phyloP scores from a whole-genome alignment of 2,329 filamentous ascomycete genomes.

The Hypomyces rosellus region DNA sequence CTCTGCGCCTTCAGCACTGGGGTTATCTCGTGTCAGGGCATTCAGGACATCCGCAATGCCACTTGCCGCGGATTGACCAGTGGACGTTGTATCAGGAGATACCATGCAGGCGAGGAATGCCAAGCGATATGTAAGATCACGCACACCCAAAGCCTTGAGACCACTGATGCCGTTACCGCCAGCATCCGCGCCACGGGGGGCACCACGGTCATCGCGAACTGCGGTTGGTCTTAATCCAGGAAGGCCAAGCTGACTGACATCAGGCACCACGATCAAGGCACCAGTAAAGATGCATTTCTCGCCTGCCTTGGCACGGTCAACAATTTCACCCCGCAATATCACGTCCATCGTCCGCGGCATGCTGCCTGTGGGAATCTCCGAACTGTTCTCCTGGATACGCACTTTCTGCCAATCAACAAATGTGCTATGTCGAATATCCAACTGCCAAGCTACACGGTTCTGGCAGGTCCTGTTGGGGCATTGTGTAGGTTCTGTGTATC shows the following conservation, averaged over 20 bases:
- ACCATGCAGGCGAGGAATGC: conserved; percentile 98
- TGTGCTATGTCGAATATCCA: conserved; percentile 95
- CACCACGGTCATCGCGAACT: conserved; percentile 72
- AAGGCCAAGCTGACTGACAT: conserved; percentile 89
- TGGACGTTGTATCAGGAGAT: conserved; percentile 75
- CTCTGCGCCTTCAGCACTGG: conserved; percentile 57
- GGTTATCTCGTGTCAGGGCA: conserved; percentile 60
- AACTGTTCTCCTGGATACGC: conserved; percentile 95
- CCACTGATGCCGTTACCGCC: conserved; percentile 82
- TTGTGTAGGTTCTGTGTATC: conserved; percentile 93
- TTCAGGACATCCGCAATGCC: conserved; percentile 73
- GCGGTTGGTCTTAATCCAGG: conserved; percentile 80
- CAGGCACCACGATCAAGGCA: conserved; percentile 90
- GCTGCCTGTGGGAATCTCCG: conserved; percentile 94
- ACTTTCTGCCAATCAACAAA: conserved; percentile 99
- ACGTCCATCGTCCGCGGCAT: conserved; percentile 99
- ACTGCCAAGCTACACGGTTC: conserved; percentile 86
- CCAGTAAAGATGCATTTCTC: conserved; percentile 99
- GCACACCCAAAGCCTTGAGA: conserved; percentile 85
- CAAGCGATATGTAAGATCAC: conserved; percentile 89
- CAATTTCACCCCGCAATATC: conserved; percentile 92
- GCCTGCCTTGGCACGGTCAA: conserved; percentile 92
- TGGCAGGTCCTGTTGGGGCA: conserved; percentile 84
- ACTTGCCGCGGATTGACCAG: conserved; percentile 62
- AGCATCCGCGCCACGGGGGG: conserved; percentile 66